Percentiles rank a stretch among this genome's conserved stretches.
Evolutionary conservation across 768 basidiomycete species (phyloP).

Genomic region (Clitopilus passeckerianus): DNA sequence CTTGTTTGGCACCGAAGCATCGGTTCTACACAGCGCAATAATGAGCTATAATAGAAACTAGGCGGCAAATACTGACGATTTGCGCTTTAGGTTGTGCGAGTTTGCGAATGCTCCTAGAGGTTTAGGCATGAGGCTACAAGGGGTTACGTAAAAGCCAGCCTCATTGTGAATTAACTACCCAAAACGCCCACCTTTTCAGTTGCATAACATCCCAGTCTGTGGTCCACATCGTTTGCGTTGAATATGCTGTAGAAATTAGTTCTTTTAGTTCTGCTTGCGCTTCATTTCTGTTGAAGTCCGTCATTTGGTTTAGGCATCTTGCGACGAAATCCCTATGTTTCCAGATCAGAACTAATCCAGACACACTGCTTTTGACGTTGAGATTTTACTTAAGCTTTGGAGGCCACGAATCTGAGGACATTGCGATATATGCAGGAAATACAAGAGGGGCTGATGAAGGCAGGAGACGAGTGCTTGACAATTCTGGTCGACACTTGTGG

Average conservation of each 20-base stretch:
- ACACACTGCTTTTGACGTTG: not conserved
- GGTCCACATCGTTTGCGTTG: constrained; percentile 80
- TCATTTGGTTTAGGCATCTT: constrained; percentile 88
- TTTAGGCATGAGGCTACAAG: constrained; percentile 45
- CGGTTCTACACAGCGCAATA: constrained; percentile 25
- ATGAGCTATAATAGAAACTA: constrained; percentile 1
- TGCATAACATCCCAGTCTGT: constrained; percentile 91
- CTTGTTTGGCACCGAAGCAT: constrained; percentile 34
- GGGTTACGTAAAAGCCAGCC: not conserved
- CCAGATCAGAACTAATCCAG: constrained; percentile 9
- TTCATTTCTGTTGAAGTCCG: constrained; percentile 78
- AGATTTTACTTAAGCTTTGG: constrained; percentile 65
- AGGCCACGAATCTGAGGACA: constrained; percentile 81
- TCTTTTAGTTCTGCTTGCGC: constrained; percentile 93
- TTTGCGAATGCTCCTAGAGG: constrained; percentile 33
- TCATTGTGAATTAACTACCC: not conserved
- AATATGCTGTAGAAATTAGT: constrained; percentile 93
- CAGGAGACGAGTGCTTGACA: not conserved
- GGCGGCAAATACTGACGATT: constrained; percentile 42
- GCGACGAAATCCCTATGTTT: constrained; percentile 88
- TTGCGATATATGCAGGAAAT: constrained; percentile 17
- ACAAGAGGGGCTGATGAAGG: not conserved
- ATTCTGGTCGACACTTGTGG: not conserved
- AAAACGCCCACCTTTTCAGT: constrained; percentile 63
- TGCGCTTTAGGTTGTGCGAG: constrained; percentile 59